Evolutionary conservation across 345 rosid genomes (phyloP), one percentile per base, ranked within the genome.

Genomic region (Eucalyptus virginea): DNA sequence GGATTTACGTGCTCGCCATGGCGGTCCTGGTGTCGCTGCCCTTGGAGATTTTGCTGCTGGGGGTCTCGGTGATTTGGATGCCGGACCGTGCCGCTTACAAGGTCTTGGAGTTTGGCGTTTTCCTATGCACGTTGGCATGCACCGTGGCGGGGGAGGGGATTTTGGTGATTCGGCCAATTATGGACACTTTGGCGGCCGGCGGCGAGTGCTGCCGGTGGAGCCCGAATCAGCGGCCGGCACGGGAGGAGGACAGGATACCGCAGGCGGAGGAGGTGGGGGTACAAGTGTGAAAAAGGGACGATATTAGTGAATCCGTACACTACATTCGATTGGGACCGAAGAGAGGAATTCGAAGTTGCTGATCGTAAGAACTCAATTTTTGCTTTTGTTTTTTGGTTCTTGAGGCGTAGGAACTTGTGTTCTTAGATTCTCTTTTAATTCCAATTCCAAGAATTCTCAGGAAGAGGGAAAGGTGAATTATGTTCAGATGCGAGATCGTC

Each of bases 131-230:
- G 17, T 54, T 92, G n/a, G 51, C 62, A 2, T 86, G 93, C 42
- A 94, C 98, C 1, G 92, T 89, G 4, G 94, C 90, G 0, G 97
- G 94, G 52, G 94, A 94, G 91, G 96, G 93, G 13, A 93, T 96
- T 86, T 86, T 96, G 94, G 94, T 96, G n/a, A 94, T 96, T 86
- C 90, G 88, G 88, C 96, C 98, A 6, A 93, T 94, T 2, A 77
- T 88, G 5, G 98, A 96, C 81, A 93, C 96, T 8, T 90, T 96
- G 89, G 93, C 92, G 1, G 96, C 92, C n/a, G 93, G 92, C 49
- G 93, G 88, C 30, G 92, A 95, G 47, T 42, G 44, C 56, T 67
- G 56, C 88, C 87, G 3, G 81, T 58, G 86, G 88, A 40, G 48
- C 49, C 88, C 91, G 47, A 7, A 40, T 40, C 58, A 19, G 42